Base-by-base conservation (phyloP, 768 basidiomycete genomes). In the Mycena latifolia region DNA sequence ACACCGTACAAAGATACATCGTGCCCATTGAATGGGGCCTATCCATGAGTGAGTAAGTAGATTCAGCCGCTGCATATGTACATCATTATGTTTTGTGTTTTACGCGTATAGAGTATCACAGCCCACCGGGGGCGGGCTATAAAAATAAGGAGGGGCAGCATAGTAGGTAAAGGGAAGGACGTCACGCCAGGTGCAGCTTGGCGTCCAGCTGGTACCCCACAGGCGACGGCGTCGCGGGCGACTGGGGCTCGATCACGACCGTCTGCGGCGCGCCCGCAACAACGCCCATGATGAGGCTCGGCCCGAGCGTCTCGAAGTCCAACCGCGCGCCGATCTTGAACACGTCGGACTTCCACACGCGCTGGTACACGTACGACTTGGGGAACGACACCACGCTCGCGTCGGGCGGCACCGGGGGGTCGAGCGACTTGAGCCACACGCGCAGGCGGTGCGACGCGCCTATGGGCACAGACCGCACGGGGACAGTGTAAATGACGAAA, bases 371-470 rank as follows among this genome's bases (percentile, higher is more conserved):
- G 58, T 35, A 86, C 84, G 59, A 77, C 74, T 33, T 1, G 14
- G 15, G 11, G 48, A 18, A 4, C 18, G 71, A 71, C 59, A 73
- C 78, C 43, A 24, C 8, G 18, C 22, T 9, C 1, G 8, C 58
- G 52, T 73, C 33, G 70, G 48, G 24, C 76, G 73, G 46, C 77
- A 57, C 25, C 4, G 22, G 5, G 24, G 37, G 28, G 17, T 27
- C 10, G 83, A 84, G 29, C 85, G 86, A 51, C 39, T 56, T 66
- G 52, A 89, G 76, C 90, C 89, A 91, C 45, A 90, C 79, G 25
- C 90, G 88, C 41, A 91, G 75, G 61, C 86, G 84, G 71, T 91
- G 89, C 12, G 87, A 84, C 27, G 89, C 87, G 17, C 87, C 87
- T 5, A 76, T 64, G 1, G 89, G 90, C 1, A 78, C 76, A 51